These are phyloP conservation scores for Rhodotorula mucilaginosa DNA, from an alignment of 1,284 basidiomycete genomes.

Conservation along the genomic window DNA sequence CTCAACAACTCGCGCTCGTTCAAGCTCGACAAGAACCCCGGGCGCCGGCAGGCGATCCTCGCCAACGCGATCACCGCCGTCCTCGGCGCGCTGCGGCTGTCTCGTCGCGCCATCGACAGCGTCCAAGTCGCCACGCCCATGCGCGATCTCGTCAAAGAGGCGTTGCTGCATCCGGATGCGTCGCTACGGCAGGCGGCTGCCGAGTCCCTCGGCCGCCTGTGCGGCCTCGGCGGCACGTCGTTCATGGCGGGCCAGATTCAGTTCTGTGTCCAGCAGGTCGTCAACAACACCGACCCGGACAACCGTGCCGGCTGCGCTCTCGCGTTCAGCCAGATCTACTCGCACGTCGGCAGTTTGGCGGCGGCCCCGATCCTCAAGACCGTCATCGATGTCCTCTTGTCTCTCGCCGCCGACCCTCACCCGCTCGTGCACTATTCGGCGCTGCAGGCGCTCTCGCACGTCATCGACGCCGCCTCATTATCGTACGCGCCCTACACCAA, in stretches of 20 bases:
- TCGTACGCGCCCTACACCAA: slow-evolving; percentile 87
- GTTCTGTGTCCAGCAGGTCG: slow-evolving; percentile 90
- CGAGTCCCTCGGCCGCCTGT: slow-evolving; percentile 84
- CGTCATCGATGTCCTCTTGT: slow-evolving; percentile 92
- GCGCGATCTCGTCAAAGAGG: slow-evolving; percentile 58
- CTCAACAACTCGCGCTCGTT: slow-evolving; percentile 61
- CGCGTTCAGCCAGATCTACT: slow-evolving; percentile 91
- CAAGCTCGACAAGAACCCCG: slow-evolving; percentile 83
- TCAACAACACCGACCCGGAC: slow-evolving; percentile 90
- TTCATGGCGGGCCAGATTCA: slow-evolving; percentile 88
- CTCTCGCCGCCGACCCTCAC: slow-evolving; percentile 91
- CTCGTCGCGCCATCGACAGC: slow-evolving; percentile 20
- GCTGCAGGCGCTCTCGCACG: slow-evolving; percentile 76
- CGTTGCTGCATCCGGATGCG: slow-evolving; percentile 75
- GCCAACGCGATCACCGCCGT: slow-evolving; percentile 81
- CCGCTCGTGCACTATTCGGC: slow-evolving; percentile 95
- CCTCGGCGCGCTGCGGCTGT: slow-evolving; percentile 63
- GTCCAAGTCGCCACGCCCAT: slow-evolving; percentile 38
- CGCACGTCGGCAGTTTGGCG: slow-evolving; percentile 85
- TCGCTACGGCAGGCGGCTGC: slow-evolving; percentile 77
- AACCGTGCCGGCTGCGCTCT: slow-evolving; percentile 90
- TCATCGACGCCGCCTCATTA: slow-evolving; percentile 88
- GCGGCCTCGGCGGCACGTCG: slow-evolving; percentile 75
- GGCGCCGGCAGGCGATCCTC: slow-evolving; percentile 79
- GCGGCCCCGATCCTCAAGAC: slow-evolving; percentile 94